A percentile compares a stretch with the other conserved stretches of the same genome.
phyloP scores from a whole-genome alignment of 176 grass and related monocot species.

The Eleusine indica region DNA sequence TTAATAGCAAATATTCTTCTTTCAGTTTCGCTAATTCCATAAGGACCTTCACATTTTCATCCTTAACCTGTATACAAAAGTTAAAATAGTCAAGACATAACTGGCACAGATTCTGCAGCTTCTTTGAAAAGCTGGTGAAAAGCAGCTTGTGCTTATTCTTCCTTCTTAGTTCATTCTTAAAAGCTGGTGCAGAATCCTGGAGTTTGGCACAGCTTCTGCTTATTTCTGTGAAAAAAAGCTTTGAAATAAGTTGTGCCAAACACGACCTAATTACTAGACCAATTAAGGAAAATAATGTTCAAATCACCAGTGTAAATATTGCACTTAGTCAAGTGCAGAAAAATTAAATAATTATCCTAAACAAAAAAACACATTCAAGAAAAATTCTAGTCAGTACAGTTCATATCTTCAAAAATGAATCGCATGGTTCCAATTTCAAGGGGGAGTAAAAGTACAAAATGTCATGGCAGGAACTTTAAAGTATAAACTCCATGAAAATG shows the following conservation, averaged over 20 bases:
- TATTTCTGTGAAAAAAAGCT: neutral
- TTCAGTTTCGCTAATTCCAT: slow-evolving; percentile 91
- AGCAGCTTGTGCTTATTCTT: neutral
- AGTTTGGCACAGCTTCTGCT: neutral
- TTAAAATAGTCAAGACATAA: neutral
- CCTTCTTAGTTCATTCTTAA: neutral
- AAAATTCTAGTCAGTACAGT: neutral
- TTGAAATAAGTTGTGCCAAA: neutral
- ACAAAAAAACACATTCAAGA: slow-evolving; percentile 1
- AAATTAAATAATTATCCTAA: neutral
- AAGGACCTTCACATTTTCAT: slow-evolving; percentile 87
- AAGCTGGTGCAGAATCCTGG: neutral
- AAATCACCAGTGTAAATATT: neutral
- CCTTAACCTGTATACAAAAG: slow-evolving; percentile 66
- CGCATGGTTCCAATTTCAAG: neutral
- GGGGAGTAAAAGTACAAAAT: neutral
- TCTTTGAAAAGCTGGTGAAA: neutral
- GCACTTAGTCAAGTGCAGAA: neutral
- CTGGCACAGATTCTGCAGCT: neutral
- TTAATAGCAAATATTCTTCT: slow-evolving; percentile 70
- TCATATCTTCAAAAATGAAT: no score
- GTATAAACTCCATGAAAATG: neutral
- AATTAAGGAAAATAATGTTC: slow-evolving; percentile 13
- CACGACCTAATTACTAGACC: neutral
- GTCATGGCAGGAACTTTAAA: neutral